Conservation (phyloP, 108 stramenopile genomes). For the Skeletonema potamos region DNA sequence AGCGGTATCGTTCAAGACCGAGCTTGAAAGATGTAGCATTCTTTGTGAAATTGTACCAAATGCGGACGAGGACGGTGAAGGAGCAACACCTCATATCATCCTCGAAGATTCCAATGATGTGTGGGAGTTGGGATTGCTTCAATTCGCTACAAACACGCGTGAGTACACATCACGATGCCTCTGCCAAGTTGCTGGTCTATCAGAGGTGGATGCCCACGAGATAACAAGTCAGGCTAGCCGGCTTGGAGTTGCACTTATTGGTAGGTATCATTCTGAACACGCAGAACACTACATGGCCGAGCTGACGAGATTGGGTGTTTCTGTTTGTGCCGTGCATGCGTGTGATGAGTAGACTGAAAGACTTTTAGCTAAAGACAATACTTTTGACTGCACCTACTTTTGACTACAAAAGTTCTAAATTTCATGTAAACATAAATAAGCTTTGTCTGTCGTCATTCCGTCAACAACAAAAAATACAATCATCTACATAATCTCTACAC, state of each 20-base stretch:
- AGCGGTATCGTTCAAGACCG: neutral
- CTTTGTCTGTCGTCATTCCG: neutral
- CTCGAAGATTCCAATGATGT: neutral
- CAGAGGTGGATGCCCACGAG: neutral
- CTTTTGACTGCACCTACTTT: too few species aligned
- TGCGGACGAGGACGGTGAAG: neutral
- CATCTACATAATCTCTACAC: neutral
- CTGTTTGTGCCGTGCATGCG: neutral
- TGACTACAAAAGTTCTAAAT: too few species aligned
- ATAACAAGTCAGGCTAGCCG: neutral
- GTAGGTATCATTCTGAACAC: neutral
- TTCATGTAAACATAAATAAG: too few species aligned
- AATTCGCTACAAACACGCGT: neutral
- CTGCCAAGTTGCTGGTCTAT: neutral
- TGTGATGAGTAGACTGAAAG: neutral
- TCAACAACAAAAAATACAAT: neutral
- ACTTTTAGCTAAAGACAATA: too few species aligned
- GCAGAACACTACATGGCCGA: neutral
- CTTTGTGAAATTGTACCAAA: neutral
- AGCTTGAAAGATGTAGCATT: neutral
- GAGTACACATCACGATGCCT: neutral
- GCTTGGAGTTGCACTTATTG: neutral
- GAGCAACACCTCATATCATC: neutral
- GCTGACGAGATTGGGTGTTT: neutral
- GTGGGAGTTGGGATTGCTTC: neutral